These are phyloP conservation scores for Epichloe baconii DNA, from an alignment of 2,329 filamentous ascomycete genomes.

Conservation along the genomic window DNA sequence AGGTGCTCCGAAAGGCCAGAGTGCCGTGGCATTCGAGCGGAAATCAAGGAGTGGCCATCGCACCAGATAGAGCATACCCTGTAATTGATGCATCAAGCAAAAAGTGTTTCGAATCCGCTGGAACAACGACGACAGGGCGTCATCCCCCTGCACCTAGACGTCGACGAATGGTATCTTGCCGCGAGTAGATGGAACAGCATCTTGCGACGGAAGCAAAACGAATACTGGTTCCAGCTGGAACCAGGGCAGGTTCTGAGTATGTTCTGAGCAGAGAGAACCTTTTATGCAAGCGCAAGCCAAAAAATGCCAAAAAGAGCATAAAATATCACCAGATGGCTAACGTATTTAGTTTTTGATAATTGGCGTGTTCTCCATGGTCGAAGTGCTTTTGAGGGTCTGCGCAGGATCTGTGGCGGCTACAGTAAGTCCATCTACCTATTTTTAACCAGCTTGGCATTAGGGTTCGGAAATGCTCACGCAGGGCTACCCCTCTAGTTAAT, in stretches of 20 bases:
- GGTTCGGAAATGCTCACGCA: neutral
- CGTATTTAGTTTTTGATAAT: conserved; percentile 70
- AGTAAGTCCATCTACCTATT: conserved; percentile 39
- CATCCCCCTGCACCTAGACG: conserved; percentile 42
- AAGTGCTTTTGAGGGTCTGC: conserved; percentile 66
- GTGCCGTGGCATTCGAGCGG: conserved; percentile 81
- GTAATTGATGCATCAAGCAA: conserved; percentile 50
- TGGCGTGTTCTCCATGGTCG: conserved; percentile 89
- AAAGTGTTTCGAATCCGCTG: conserved; percentile 56
- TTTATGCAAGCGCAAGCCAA: too few species aligned
- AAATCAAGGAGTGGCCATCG: conserved; percentile 70
- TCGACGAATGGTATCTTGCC: conserved; percentile 63
- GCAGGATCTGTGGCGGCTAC: conserved; percentile 85
- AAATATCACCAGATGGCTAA: neutral
- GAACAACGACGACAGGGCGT: conserved; percentile 87
- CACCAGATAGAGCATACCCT: conserved; percentile 55
- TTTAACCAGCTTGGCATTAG: neutral
- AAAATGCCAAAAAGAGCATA: neutral
- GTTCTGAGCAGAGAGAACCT: conserved; percentile 13
- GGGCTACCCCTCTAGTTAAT: conserved; percentile 40
- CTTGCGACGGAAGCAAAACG: conserved; percentile 47
- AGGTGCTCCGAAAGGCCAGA: conserved; percentile 38
- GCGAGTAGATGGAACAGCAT: conserved; percentile 63
- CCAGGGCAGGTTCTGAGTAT: conserved; percentile 67
- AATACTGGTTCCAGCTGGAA: conserved; percentile 70